These are phyloP conservation scores for Salix purpurea DNA, from an alignment of 345 rosid species.

Conservation along the genomic window DNA sequence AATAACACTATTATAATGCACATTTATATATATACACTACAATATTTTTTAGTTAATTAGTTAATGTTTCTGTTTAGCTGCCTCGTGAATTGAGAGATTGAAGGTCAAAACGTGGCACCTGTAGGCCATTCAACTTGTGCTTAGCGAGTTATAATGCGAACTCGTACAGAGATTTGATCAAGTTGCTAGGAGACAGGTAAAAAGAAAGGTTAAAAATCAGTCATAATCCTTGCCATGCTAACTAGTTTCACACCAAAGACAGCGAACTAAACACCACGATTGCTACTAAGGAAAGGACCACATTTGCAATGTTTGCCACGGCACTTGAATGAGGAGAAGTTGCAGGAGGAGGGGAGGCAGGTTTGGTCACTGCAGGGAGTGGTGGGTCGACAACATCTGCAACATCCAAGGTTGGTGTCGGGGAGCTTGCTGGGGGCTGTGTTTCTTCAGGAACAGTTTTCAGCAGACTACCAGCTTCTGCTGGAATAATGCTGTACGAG, in stretches of 20 bases:
- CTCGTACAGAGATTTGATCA: not conserved
- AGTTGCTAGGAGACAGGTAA: not conserved
- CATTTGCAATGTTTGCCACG: conserved; percentile 20
- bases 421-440: conserved; percentile 26
- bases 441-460: conserved; percentile 1
- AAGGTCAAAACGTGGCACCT: not conserved
- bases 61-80: not conserved
- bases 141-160: not conserved
- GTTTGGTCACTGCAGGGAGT: conserved; percentile 51
- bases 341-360: conserved; percentile 8
- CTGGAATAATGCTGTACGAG: conserved; percentile 43
- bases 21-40: too few relatives aligned
- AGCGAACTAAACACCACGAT: conserved; percentile 29
- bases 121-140: not conserved
- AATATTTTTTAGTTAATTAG: too few relatives aligned
- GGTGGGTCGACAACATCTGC: conserved; percentile 73
- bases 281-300: conserved; percentile 34
- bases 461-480: conserved; percentile 44
- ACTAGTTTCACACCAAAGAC: conserved; percentile 4
- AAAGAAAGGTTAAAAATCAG: too few relatives aligned
- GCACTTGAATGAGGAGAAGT: conserved; percentile 25
- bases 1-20: too few relatives aligned
- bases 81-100: not conserved
- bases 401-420: conserved; percentile 41
- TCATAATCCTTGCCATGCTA: not conserved